Percentiles rank a stretch among this genome's conserved stretches.
phyloP scores from a whole-genome alignment of 2,329 filamentous ascomycete genomes.

The Gliomastix tumulicola region DNA sequence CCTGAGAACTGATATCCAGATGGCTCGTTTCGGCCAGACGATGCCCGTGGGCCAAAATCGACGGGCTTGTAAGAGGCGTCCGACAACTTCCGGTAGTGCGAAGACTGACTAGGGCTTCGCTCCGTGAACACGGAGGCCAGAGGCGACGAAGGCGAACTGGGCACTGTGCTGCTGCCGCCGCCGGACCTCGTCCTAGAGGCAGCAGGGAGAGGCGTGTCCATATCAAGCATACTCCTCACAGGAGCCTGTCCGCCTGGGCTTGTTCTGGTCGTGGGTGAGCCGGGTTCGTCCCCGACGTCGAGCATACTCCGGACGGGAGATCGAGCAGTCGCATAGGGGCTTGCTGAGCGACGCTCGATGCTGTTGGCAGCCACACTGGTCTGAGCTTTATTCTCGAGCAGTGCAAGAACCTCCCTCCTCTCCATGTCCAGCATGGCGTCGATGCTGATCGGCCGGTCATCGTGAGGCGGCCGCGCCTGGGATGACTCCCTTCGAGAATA shows the following conservation, averaged over 20 bases:
- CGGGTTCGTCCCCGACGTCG: slow-evolving; percentile 43
- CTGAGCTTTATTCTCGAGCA: slow-evolving; percentile 49
- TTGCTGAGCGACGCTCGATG: slow-evolving; percentile 34
- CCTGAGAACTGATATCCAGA: slow-evolving; percentile 55
- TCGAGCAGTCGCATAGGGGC: slow-evolving; percentile 49
- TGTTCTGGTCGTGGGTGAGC: slow-evolving; percentile 9
- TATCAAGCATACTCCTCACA: slow-evolving; percentile 58
- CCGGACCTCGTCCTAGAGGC: slow-evolving; percentile 11
- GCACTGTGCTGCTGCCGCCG: slow-evolving; percentile 21
- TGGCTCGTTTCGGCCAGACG: slow-evolving; percentile 24
- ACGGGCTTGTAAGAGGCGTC: slow-evolving; percentile 41
- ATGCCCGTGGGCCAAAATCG: slow-evolving; percentile 32
- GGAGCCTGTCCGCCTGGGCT: slow-evolving; percentile 40
- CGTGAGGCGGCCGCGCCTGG: not conserved
- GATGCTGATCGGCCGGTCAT: slow-evolving; percentile 57
- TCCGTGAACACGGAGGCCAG: slow-evolving; percentile 10
- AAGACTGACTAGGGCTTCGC: slow-evolving; percentile 8
- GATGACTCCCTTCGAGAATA: slow-evolving; percentile 5
- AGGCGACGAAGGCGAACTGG: slow-evolving; percentile 19
- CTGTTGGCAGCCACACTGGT: slow-evolving; percentile 4
- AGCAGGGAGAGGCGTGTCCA: slow-evolving; percentile 29
- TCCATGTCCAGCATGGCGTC: slow-evolving; percentile 74
- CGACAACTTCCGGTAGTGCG: slow-evolving; percentile 43
- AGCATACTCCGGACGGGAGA: slow-evolving; percentile 66
- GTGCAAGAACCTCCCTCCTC: slow-evolving; percentile 62